Conservation (phyloP, 139 green algal species). For the Marvania coccoides region DNA sequence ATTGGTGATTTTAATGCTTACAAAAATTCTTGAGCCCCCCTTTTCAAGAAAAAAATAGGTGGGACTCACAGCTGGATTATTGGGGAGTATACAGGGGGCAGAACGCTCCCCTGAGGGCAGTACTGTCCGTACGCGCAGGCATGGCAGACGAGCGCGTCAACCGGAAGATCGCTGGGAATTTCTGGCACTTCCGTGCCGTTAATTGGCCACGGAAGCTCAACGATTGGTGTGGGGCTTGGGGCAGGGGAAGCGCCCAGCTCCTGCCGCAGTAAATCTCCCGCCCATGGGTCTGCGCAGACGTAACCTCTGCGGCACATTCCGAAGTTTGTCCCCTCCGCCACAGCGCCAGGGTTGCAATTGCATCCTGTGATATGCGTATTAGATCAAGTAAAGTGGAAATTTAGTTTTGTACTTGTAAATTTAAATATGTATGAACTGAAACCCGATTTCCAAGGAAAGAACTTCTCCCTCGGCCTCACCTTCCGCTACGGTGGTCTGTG, state of each 20-base stretch:
- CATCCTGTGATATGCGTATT: no score
- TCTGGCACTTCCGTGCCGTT: not conserved
- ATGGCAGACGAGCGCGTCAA: slow-evolving; percentile 8
- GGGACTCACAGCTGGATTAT: not conserved
- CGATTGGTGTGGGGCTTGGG: not conserved
- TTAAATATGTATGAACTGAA: no score
- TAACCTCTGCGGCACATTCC: slow-evolving; percentile 15
- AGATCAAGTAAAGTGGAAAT: no score
- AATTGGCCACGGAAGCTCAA: no score
- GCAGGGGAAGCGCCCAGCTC: not conserved
- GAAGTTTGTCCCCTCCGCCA: no score
- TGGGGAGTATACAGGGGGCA: slow-evolving; percentile 10
- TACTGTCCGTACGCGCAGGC: slow-evolving; percentile 34
- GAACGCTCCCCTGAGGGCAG: slow-evolving; percentile 20
- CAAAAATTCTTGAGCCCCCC: not conserved
- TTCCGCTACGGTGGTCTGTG: no score
- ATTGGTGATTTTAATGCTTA: not conserved
- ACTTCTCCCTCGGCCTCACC: no score
- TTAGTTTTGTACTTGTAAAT: no score
- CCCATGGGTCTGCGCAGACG: slow-evolving; percentile 23
- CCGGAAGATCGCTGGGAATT: not conserved
- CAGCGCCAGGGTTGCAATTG: slow-evolving; percentile 17
- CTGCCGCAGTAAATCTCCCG: not conserved
- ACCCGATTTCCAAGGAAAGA: no score
- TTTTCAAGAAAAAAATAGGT: slow-evolving; percentile 1